These are phyloP conservation scores for Brachypodium distachyon DNA, from an alignment of 202 grass and related monocot genomes.

Conservation along the genomic window DNA sequence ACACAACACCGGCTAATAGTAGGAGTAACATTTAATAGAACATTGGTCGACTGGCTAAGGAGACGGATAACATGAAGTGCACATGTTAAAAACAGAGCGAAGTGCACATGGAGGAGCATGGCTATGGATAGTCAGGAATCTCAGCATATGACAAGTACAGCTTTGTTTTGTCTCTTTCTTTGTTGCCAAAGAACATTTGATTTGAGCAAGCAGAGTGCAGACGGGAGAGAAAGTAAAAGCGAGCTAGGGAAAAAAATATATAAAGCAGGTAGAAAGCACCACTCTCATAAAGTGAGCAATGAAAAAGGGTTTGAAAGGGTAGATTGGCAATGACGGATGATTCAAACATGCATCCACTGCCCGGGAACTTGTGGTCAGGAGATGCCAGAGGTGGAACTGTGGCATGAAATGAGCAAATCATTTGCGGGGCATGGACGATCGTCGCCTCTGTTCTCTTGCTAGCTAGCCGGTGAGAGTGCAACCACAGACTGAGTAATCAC, in stretches of 20 bases:
- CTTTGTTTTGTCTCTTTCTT: constrained; percentile 17
- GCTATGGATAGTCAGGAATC: neutral
- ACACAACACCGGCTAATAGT: too few relatives aligned
- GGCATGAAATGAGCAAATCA: neutral
- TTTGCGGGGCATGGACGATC: neutral
- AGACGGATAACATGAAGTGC: neutral
- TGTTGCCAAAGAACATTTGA: neutral
- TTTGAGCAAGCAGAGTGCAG: neutral
- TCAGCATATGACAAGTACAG: neutral
- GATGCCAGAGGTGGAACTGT: neutral
- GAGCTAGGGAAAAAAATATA: neutral
- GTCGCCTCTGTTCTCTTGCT: neutral
- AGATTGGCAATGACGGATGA: neutral
- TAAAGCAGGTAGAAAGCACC: neutral
- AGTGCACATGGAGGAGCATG: neutral
- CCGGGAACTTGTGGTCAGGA: constrained; percentile 8
- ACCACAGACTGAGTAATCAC: neutral
- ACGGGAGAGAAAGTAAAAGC: neutral
- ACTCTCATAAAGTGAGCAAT: neutral
- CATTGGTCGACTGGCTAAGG: neutral
- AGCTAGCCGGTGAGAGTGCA: neutral
- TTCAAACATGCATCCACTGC: neutral
- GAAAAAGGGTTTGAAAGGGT: neutral
- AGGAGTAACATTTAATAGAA: too few relatives aligned
- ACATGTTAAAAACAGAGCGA: neutral